These are phyloP conservation scores for Lojkania enalia DNA, from an alignment of 2,329 filamentous ascomycete genomes.

Conservation along the genomic window DNA sequence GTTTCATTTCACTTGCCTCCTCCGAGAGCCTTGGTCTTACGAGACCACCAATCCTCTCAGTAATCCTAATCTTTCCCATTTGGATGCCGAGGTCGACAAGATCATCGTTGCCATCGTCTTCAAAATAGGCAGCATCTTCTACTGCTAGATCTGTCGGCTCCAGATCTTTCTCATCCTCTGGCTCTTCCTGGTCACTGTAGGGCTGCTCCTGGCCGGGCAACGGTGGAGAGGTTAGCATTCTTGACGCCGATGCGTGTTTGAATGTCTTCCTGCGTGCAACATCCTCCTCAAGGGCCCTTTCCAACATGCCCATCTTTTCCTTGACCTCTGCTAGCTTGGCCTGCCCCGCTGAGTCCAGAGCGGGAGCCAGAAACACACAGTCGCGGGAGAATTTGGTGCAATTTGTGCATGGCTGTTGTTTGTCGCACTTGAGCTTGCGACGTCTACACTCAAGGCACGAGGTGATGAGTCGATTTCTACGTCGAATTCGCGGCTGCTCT, in stretches of 20 bases:
- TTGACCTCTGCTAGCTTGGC: conserved; percentile 75
- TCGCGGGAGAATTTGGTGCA: conserved; percentile 58
- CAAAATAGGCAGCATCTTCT: conserved; percentile 69
- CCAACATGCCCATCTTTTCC: conserved; percentile 73
- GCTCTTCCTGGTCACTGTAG: conserved; percentile 59
- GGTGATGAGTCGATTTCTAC: conserved; percentile 44
- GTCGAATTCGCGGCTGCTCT: conserved; percentile 36
- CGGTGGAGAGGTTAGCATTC: conserved; percentile 5
- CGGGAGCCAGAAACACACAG: conserved; percentile 66
- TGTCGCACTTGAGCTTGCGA: conserved; percentile 79
- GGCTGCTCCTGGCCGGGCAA: conserved; percentile 51
- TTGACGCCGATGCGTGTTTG: conserved; percentile 9
- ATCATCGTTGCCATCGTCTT: conserved; percentile 67
- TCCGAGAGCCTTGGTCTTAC: conserved; percentile 71
- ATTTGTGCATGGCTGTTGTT: conserved; percentile 70
- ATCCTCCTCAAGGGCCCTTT: conserved; percentile 70
- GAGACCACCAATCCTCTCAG: conserved; percentile 73
- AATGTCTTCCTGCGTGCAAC: conserved; percentile 54
- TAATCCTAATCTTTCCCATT: conserved; percentile 72
- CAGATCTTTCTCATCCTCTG: conserved; percentile 60
- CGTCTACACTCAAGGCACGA: conserved; percentile 57
- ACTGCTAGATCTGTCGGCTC: conserved; percentile 66
- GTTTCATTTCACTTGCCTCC: conserved; percentile 56
- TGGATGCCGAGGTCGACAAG: conserved; percentile 72
- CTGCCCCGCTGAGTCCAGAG: conserved; percentile 70